A percentile compares a stretch with the other conserved stretches of the same genome.
Evolutionary conservation across 78 protist species (phyloP).

Genomic region (Emiliania huxleyi): DNA sequence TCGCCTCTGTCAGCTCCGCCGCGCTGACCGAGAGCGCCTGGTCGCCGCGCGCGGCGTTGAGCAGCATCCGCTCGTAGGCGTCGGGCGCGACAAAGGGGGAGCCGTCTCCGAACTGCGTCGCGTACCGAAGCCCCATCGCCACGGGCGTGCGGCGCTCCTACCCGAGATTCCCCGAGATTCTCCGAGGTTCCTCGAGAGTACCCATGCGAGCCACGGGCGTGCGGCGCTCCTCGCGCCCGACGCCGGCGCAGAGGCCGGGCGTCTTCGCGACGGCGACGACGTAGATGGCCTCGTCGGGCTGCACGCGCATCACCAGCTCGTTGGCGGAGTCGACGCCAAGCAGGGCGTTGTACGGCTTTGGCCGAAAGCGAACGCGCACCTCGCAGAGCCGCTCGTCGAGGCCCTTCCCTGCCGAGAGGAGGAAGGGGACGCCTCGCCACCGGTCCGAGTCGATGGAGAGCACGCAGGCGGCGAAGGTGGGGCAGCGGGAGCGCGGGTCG

Average conservation of each 20-base stretch:
- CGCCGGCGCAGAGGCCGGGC: neutral
- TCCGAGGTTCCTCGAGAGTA: no score
- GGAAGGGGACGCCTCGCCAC: conserved; percentile 35
- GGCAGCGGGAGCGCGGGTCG: neutral
- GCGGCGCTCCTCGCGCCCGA: neutral
- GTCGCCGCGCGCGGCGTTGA: no score
- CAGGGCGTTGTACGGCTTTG: neutral
- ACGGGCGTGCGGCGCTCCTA: no score
- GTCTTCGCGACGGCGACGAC: neutral
- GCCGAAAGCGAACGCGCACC: neutral
- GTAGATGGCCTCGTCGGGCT: conserved; percentile 19
- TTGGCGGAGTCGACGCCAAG: neutral
- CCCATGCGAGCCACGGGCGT: neutral
- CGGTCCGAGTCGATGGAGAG: neutral
- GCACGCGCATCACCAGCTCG: conserved; percentile 43
- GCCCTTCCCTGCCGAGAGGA: conserved; percentile 5
- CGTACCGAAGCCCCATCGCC: no score
- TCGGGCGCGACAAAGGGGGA: no score
- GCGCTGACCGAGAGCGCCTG: no score
- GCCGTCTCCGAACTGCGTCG: no score
- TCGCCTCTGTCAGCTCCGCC: no score
- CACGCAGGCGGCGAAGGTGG: conserved; percentile 5
- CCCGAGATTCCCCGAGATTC: no score
- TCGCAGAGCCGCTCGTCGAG: neutral
- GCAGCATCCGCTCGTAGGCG: no score